Evolutionary conservation across 495 filamentous ascomycete genomes (phyloP).

Genomic region (Apiosordaria backusii): DNA sequence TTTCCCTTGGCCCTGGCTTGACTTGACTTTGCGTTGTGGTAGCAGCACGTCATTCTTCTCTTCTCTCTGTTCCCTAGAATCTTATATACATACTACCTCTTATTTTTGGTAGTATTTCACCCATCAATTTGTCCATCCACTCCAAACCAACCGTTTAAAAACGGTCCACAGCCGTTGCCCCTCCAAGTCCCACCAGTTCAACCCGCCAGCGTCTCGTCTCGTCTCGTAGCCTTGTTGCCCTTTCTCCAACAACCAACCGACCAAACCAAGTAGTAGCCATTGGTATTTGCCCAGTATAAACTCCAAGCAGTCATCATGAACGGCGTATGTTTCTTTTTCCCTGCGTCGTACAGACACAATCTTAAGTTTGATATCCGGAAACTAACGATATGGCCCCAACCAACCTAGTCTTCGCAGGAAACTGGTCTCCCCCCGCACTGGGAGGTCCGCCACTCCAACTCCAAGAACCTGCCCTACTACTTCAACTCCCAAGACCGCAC

Average conservation of each 20-base stretch:
- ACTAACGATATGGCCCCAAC: background rate
- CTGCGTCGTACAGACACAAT: too few species aligned
- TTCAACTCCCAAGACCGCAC: constrained; percentile 80
- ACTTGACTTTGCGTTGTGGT: too few species aligned
- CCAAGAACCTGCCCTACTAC: constrained; percentile 97
- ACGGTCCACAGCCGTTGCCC: background rate
- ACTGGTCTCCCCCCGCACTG: constrained; percentile 81
- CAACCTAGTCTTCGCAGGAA: constrained; percentile 36
- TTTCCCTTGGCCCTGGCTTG: too few species aligned
- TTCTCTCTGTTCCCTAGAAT: background rate
- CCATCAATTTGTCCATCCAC: too few species aligned
- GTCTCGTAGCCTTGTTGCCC: constrained; percentile 10
- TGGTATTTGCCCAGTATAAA: background rate
- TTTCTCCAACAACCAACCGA: background rate
- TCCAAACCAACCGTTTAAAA: background rate
- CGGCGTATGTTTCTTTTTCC: background rate
- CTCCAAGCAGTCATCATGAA: background rate
- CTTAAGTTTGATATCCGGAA: background rate
- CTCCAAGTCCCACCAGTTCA: background rate
- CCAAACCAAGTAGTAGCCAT: background rate
- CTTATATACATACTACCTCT: background rate
- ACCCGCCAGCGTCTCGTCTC: background rate
- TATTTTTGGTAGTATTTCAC: too few species aligned
- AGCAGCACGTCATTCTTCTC: background rate
- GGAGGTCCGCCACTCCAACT: constrained; percentile 95